A percentile compares a stretch with the other conserved stretches of the same genome.
These are phyloP conservation scores for Metschnikowia shivogae DNA, from an alignment of 805 yeast genomes.

Conservation along the genomic window DNA sequence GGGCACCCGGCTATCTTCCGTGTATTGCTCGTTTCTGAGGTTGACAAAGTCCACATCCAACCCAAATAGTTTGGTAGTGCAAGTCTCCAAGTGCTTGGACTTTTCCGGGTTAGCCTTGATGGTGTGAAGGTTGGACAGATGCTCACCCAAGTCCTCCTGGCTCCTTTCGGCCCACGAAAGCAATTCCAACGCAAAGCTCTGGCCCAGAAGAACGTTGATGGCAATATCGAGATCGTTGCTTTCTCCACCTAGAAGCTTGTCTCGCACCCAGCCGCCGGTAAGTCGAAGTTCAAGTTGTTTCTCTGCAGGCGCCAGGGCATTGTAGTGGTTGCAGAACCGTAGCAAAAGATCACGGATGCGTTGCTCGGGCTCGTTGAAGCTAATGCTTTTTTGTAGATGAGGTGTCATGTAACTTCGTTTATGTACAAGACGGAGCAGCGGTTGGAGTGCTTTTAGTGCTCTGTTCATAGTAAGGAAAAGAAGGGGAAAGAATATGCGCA, in stretches of 20 bases:
- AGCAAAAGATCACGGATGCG: slow-evolving; percentile 38
- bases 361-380: slow-evolving; percentile 39
- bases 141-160: slow-evolving; percentile 26
- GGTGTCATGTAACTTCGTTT: not conserved
- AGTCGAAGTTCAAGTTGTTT: slow-evolving; percentile 58
- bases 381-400: slow-evolving; percentile 15
- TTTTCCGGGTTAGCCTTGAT: slow-evolving; percentile 93
- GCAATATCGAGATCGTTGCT: slow-evolving; percentile 93
- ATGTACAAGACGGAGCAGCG: slow-evolving; percentile 1
- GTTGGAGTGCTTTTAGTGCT: not conserved
- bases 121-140: slow-evolving; percentile 54
- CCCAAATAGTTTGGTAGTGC: slow-evolving; percentile 81
- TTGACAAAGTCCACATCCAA: slow-evolving; percentile 93
- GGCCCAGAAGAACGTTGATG: slow-evolving; percentile 79
- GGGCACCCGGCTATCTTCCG: slow-evolving; percentile 85
- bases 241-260: slow-evolving; percentile 74
- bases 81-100: slow-evolving; percentile 94
- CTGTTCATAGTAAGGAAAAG: not conserved
- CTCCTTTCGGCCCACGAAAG: slow-evolving; percentile 40
- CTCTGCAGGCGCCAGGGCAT: slow-evolving; percentile 16
- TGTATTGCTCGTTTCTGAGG: slow-evolving; percentile 80
- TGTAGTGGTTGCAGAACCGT: slow-evolving; percentile 38
- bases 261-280: slow-evolving; percentile 99
- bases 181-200: slow-evolving; percentile 70
- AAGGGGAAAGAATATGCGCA: not conserved